phyloP scores from a whole-genome alignment of 139 green algal species.

The Chlamydomonas sphaeroides region DNA sequence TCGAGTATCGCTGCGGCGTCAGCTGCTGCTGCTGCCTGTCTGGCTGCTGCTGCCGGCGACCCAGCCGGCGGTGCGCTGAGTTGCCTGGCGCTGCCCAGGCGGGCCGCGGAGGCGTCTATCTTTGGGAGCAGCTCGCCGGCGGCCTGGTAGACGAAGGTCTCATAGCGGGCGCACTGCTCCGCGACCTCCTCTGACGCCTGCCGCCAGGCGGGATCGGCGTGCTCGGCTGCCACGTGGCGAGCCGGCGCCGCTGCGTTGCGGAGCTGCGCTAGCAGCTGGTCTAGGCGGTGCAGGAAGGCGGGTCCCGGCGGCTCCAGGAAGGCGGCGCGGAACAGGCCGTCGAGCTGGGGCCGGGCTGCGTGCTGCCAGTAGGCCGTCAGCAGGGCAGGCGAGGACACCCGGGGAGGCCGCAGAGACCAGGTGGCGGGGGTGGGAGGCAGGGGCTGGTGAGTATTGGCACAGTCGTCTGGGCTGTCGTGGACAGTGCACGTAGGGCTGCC shows the following conservation, averaged over 20 bases:
- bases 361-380: not conserved
- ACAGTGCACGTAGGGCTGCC: no score
- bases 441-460: no score
- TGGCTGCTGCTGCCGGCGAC: no score
- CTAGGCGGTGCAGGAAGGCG: constrained; percentile 14
- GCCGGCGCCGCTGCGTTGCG: not conserved
- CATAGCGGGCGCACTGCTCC: constrained; percentile 24
- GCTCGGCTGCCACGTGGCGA: not conserved
- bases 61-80: no score
- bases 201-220: constrained; percentile 10
- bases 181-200: constrained; percentile 9
- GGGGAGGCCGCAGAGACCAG: not conserved
- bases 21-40: no score
- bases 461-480: no score
- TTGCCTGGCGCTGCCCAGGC: no score
- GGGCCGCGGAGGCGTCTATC: not conserved
- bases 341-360: not conserved
- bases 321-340: not conserved
- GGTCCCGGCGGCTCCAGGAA: constrained; percentile 3
- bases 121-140: not conserved
- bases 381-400: not conserved
- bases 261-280: constrained; percentile 22
- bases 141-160: constrained; percentile 28
- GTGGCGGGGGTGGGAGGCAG: not conserved
- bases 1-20: no score